A percentile compares a stretch with the other conserved stretches of the same genome.
These are phyloP conservation scores for Eleusine coracana DNA, from an alignment of 176 grass and related monocot species.

Conservation along the genomic window DNA sequence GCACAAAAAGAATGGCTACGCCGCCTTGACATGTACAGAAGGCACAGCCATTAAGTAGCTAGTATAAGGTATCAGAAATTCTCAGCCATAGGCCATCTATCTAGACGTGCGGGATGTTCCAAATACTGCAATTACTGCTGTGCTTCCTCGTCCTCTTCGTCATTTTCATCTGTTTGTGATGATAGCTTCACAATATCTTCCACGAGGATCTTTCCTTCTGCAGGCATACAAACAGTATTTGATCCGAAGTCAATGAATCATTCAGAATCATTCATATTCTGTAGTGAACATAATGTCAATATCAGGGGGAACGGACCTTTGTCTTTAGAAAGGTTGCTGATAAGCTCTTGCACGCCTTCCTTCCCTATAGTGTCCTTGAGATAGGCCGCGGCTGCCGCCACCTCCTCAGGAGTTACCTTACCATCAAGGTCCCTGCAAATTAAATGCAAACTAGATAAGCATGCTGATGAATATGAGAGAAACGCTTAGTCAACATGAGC, in stretches of 20 bases:
- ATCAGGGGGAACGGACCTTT: constrained; percentile 51
- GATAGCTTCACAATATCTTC: constrained; percentile 88
- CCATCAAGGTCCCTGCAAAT: constrained; percentile 81
- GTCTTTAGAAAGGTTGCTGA: constrained; percentile 85
- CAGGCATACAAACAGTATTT: constrained; percentile 3
- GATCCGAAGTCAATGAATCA: neutral
- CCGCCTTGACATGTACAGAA: constrained; percentile 8
- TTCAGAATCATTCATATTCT: neutral
- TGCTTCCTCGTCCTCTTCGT: constrained; percentile 49
- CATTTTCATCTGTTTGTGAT: constrained; percentile 64
- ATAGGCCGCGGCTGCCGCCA: constrained; percentile 62
- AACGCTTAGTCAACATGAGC: neutral
- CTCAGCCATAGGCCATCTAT: constrained; percentile 27
- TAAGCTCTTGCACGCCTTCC: constrained; percentile 81
- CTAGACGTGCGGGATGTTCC: neutral
- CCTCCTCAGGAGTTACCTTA: constrained; percentile 86
- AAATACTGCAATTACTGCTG: constrained; percentile 30
- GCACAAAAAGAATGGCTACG: constrained; percentile 30
- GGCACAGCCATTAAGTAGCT: constrained; percentile 22
- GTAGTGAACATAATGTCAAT: neutral
- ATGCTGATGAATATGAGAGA: constrained; percentile 12
- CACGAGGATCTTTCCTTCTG: constrained; percentile 91
- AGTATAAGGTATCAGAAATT: constrained; percentile 16
- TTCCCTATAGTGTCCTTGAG: constrained; percentile 82
- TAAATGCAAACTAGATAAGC: constrained; percentile 27